Percentiles rank a stretch among this genome's conserved stretches.
Conservation (phyloP, 176 grass and related monocot genomes). For the Oryza nivara region DNA sequence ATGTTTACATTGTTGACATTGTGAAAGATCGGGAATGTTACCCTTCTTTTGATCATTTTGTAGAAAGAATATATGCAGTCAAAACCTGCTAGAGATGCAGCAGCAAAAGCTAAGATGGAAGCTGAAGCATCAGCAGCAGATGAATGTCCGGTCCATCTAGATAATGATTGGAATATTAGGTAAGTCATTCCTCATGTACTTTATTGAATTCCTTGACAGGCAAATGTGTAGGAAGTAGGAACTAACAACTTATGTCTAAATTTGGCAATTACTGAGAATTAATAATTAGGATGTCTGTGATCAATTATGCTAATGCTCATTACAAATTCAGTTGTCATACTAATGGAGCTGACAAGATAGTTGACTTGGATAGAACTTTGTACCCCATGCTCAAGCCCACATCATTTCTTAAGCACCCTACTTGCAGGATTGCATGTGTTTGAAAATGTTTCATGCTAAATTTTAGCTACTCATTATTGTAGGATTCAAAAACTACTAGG, state of each 20-base stretch:
- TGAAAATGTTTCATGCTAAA: neutral
- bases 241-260: neutral
- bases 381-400: neutral
- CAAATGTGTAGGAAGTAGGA: neutral
- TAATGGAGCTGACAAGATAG: slow-evolving; percentile 9
- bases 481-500: slow-evolving; percentile 5
- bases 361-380: neutral
- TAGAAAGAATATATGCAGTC: slow-evolving; percentile 80
- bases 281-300: slow-evolving; percentile 34
- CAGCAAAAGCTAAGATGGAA: slow-evolving; percentile 82
- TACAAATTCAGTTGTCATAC: slow-evolving; percentile 5
- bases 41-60: slow-evolving; percentile 35
- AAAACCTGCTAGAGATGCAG: slow-evolving; percentile 93
- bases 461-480: slow-evolving; percentile 6
- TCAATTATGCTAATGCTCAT: neutral
- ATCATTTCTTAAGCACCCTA: slow-evolving; percentile 9
- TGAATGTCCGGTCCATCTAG: slow-evolving; percentile 76
- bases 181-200: slow-evolving; percentile 31
- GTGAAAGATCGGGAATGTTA: slow-evolving; percentile 15
- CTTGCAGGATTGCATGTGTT: neutral
- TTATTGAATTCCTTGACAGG: slow-evolving; percentile 22
- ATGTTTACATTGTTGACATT: neutral
- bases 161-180: slow-evolving; percentile 99
- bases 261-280: neutral
- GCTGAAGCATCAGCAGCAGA: slow-evolving; percentile 62